A percentile compares a stretch with the other conserved stretches of the same genome.
phyloP scores from a whole-genome alignment of 2,329 filamentous ascomycete genomes.

The Sclerotinia borealis region DNA sequence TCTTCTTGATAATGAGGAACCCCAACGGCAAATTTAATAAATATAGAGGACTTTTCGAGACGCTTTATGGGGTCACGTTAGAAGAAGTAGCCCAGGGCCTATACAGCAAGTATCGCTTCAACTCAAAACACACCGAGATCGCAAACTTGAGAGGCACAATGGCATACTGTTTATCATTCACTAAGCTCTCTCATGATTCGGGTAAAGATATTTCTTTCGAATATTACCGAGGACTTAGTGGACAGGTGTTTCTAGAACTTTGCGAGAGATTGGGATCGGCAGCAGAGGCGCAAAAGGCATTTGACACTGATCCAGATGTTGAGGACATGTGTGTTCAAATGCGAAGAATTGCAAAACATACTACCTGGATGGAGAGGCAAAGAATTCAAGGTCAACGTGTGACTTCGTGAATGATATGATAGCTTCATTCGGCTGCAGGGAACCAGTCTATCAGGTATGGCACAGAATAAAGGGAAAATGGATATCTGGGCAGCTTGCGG shows the following conservation, averaged over 20 bases:
- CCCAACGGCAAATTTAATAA: not conserved
- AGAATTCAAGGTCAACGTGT: too few species aligned
- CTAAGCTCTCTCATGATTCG: not conserved
- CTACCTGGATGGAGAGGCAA: too few species aligned
- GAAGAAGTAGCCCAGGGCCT: not conserved
- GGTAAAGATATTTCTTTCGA: not conserved
- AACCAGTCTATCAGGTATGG: too few species aligned
- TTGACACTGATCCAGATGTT: fast-evolving
- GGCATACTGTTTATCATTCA: not conserved
- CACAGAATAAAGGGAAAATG: not conserved
- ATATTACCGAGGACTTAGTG: fast-evolving
- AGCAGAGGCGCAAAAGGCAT: not conserved
- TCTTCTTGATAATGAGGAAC: not conserved
- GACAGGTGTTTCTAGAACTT: too few species aligned
- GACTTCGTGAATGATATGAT: too few species aligned
- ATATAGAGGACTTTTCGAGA: not conserved
- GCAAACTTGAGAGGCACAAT: not conserved
- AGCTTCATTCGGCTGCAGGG: too few species aligned
- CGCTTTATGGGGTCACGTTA: not conserved
- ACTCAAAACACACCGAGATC: not conserved
- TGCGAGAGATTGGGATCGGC: not conserved
- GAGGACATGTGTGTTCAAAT: fast-evolving
- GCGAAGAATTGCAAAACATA: not conserved
- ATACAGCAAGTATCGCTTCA: not conserved
- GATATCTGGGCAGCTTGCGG: not conserved